phyloP scores from a whole-genome alignment of 352 stramenopile species.

The Nothophytophthora sp. region DNA sequence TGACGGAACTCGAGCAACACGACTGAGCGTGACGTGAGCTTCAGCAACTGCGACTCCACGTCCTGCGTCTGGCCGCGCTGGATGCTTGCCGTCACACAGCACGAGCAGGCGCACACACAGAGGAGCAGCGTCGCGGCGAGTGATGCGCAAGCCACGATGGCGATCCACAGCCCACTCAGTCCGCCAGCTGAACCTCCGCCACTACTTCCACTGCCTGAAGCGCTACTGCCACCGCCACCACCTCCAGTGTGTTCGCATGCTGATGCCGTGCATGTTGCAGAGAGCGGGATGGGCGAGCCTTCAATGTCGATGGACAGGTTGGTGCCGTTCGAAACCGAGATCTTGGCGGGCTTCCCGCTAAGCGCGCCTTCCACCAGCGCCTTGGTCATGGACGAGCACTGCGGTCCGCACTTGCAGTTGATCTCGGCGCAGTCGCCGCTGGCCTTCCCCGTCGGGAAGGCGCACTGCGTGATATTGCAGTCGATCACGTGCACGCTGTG shows the following conservation, averaged over 20 bases:
- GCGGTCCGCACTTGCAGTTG: conserved; percentile 57
- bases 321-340: conserved; percentile 37
- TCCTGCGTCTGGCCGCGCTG: conserved; percentile 4
- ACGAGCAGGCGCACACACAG: conserved; percentile 18
- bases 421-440: conserved; percentile 49
- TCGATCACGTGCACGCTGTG: conserved; percentile 61
- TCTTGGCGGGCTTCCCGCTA: conserved; percentile 62
- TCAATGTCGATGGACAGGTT: conserved; percentile 64
- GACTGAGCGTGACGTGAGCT: conserved; percentile 42
- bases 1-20: conserved; percentile 56
- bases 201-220: conserved; percentile 9
- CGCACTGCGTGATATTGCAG: conserved; percentile 54
- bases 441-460: conserved; percentile 40
- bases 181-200: conserved; percentile 4
- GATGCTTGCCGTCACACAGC: conserved; percentile 2
- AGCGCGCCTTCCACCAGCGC: conserved; percentile 58
- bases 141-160: conserved; percentile 14
- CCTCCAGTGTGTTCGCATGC: conserved; percentile 46
- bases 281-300: conserved; percentile 67
- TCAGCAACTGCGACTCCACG: conserved; percentile 42
- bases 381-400: conserved; percentile 58
- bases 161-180: conserved; percentile 4
- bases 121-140: conserved; percentile 12
- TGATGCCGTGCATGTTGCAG: conserved; percentile 58
- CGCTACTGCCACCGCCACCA: conserved; percentile 10